A percentile compares a stretch with the other conserved stretches of the same genome.
Evolutionary conservation across 2,329 filamentous ascomycete species (phyloP).

Genomic region (Penicillium sp.): DNA sequence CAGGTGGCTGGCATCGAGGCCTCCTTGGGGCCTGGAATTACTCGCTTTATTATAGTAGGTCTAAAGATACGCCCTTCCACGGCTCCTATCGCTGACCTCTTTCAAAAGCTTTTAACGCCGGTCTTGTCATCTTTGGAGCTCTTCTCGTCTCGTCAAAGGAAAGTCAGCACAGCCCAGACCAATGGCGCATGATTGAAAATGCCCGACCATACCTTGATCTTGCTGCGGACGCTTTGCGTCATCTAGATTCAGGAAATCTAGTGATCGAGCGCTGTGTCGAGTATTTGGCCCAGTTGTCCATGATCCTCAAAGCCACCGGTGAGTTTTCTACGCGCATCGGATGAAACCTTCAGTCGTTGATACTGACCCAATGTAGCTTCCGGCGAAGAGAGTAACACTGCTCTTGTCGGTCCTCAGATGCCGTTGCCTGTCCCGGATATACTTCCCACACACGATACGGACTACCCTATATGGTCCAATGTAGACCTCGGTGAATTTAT

Average conservation of each 20-base stretch:
- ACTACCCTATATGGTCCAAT: constrained; percentile 4
- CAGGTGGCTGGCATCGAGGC: constrained; percentile 19
- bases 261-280: constrained; percentile 31
- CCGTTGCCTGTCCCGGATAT: not conserved
- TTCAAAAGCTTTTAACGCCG: constrained; percentile 32
- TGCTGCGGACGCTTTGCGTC: constrained; percentile 24
- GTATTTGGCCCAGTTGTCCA: constrained; percentile 22
- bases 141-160: constrained; percentile 21
- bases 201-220: constrained; percentile 17
- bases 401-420: not conserved
- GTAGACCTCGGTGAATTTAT: constrained; percentile 11
- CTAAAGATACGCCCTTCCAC: not conserved
- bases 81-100: constrained; percentile 2
- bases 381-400: not conserved
- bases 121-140: constrained; percentile 34
- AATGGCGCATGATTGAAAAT: constrained; percentile 6
- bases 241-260: constrained; percentile 30
- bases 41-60: constrained; percentile 36
- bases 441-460: not conserved
- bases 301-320: constrained; percentile 15
- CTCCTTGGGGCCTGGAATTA: constrained; percentile 34
- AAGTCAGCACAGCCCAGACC: constrained; percentile 5
- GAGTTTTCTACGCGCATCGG: not conserved
- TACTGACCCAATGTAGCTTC: not conserved
- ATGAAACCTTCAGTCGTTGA: not conserved